Percentiles rank a stretch among this genome's conserved stretches.
phyloP scores from a whole-genome alignment of 106 monocot species.

The Gastrodia elata region DNA sequence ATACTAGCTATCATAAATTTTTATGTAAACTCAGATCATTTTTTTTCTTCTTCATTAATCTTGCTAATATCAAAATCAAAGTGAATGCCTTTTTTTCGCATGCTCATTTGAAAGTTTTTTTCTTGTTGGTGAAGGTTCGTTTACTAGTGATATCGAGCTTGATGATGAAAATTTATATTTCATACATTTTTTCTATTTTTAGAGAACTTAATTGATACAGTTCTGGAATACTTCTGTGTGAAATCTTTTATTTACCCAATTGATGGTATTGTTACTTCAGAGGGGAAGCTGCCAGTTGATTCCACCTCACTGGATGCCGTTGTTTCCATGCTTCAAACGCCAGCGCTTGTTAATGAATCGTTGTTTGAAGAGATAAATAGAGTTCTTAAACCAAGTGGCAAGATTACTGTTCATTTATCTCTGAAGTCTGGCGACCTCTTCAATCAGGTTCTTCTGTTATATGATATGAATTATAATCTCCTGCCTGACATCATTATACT shows the following conservation, averaged over 20 bases:
- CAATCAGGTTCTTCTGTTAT: slow-evolving; percentile 26
- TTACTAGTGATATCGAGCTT: background rate
- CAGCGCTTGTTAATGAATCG: slow-evolving; percentile 24
- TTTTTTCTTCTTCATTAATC: no score
- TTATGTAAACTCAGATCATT: no score
- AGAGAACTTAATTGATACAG: background rate
- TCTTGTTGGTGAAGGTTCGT: no score
- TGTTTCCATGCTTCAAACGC: slow-evolving; percentile 25
- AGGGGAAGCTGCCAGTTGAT: slow-evolving; percentile 43
- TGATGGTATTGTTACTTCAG: slow-evolving; percentile 10
- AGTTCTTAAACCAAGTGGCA: slow-evolving; percentile 65
- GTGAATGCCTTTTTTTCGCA: no score
- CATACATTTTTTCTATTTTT: background rate
- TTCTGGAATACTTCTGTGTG: background rate
- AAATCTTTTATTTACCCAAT: background rate
- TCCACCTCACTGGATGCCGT: slow-evolving; percentile 36
- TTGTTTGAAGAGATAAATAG: slow-evolving; percentile 56
- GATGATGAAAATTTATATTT: background rate
- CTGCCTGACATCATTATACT: background rate
- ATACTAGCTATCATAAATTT: no score
- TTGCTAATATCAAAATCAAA: no score
- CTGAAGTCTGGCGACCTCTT: slow-evolving; percentile 7
- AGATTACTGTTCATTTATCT: slow-evolving; percentile 30
- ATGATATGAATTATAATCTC: background rate
- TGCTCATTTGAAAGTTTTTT: no score